These are phyloP conservation scores for Canna indica DNA, from an alignment of 176 grass and related monocot genomes.

Conservation along the genomic window DNA sequence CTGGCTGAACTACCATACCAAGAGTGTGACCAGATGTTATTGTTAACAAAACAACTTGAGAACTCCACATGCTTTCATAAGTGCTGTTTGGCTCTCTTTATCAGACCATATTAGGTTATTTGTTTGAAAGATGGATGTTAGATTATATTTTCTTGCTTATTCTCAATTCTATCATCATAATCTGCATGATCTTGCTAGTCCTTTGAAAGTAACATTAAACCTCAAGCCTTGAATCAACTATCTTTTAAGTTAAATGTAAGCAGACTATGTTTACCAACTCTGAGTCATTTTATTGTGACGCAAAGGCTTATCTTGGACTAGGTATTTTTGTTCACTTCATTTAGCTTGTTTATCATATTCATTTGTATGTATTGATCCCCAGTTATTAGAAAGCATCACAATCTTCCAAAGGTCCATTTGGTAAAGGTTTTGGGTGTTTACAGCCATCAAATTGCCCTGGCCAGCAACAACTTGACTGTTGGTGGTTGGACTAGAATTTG, in stretches of 20 bases:
- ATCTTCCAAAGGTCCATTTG: background rate
- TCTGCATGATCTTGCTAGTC: no score
- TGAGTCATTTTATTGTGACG: no score
- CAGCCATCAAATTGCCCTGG: background rate
- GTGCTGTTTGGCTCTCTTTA: background rate
- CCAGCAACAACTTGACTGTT: background rate
- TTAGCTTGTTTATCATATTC: background rate
- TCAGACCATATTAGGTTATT: no score
- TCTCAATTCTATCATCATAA: background rate
- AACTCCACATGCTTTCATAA: background rate
- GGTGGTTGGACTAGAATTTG: background rate
- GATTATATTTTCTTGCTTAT: no score
- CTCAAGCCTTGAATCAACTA: no score
- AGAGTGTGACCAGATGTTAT: background rate
- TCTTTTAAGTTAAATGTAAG: no score
- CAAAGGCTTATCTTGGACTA: no score
- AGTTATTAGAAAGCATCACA: background rate
- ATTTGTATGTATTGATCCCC: background rate
- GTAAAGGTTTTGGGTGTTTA: background rate
- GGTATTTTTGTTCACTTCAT: background rate
- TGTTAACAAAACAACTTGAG: background rate
- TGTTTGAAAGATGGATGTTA: no score
- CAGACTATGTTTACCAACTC: no score
- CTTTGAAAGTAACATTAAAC: no score
- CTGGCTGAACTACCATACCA: background rate